Evolutionary conservation across 257 asterid species (phyloP), one percentile per base, ranked within the genome.

Genomic region (Nicotiana benthamiana): DNA sequence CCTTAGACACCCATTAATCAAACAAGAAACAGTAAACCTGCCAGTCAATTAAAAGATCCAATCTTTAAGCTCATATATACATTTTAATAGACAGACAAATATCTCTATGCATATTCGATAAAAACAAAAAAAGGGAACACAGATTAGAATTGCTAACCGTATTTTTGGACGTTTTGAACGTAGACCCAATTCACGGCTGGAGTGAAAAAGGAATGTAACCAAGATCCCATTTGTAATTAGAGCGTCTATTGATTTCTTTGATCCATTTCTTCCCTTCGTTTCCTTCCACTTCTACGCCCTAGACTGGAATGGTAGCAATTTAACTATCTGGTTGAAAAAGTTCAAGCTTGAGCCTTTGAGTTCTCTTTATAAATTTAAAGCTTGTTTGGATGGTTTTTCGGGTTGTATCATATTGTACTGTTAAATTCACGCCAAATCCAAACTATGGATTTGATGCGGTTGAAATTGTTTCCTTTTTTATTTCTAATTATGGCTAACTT

Each of bases 91-190:
- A 15, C 20, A 43, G 56, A 40, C 13, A 18, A 56, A 7, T 6
- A 32, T 8, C 48, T 20, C 13, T 13, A 28, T 28, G 16, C 10
- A 34, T 26, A 54, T 2, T 15, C 10, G 28, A 20, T 30, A 1
- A 56, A 9, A 40, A 7, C 0, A 40, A 36, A 36, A 36, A 9
- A 40, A 40, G 9, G 48, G 24, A 24, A 68, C 24, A 83, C 79
- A 20, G 46, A 74, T 28, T 1, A 51, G 17, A 40, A 70, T 67
- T 13, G 75, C 89, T 67, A 80, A 93, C 97, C 90, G 77, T 86
- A 89, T 88, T 86, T 82, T 52, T 82, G 88, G 87, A 93, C 89
- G 85, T 85, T 89, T 34, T 86, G 86, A 83, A 85, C 56, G 60
- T 87, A 36, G 66, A 78, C 81, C 89, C 81, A 89, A 59, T 74